Evolutionary conservation across 306 rosid species (phyloP).

Genomic region (Urtica urens): DNA sequence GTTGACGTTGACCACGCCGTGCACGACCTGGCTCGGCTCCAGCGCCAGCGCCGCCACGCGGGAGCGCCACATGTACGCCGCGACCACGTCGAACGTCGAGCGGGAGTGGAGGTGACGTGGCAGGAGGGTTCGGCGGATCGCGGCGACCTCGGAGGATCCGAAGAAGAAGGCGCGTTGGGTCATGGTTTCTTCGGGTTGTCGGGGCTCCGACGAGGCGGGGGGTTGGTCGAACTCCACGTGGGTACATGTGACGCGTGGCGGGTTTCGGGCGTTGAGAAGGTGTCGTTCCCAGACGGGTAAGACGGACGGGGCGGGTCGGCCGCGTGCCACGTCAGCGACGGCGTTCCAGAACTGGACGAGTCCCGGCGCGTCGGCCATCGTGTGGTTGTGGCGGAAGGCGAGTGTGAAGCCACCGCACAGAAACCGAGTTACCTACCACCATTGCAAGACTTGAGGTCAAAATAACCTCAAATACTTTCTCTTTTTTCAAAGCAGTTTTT

Average conservation of each 20-base stretch:
- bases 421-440: constrained; percentile 14
- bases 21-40: background rate
- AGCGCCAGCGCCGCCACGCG: constrained; percentile 20
- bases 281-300: constrained; percentile 24
- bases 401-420: constrained; percentile 22
- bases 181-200: background rate
- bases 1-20: constrained; percentile 1
- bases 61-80: constrained; percentile 25
- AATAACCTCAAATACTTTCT: too few species aligned
- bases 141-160: constrained; percentile 2
- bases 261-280: constrained; percentile 16
- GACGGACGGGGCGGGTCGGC: background rate
- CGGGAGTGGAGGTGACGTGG: constrained; percentile 10
- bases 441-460: too few species aligned
- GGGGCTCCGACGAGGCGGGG: background rate
- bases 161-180: constrained; percentile 13
- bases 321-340: constrained; percentile 14
- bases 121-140: constrained; percentile 8
- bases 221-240: constrained; percentile 14
- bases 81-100: constrained; percentile 19
- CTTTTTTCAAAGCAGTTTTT: too few species aligned
- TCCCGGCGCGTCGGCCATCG: constrained; percentile 12
- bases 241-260: constrained; percentile 2
- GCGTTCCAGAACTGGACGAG: constrained; percentile 17
- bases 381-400: constrained; percentile 21